Conservation (phyloP, 1,284 basidiomycete species). For the Irpex rosettiformis region DNA sequence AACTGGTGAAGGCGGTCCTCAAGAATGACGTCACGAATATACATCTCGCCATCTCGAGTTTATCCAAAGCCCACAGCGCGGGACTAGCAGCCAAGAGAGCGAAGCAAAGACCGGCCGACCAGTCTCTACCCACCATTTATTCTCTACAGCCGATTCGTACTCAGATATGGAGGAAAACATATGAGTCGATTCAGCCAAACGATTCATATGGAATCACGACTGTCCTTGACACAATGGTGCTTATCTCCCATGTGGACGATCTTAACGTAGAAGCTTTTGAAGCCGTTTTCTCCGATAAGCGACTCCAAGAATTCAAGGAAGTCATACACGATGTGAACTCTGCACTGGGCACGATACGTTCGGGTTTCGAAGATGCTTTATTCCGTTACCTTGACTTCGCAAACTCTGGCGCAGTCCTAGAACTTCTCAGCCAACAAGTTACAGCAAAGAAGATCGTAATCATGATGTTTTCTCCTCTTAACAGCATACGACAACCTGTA, state of each 20-base stretch:
- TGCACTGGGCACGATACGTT: conserved; percentile 51
- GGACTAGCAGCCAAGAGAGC: background rate
- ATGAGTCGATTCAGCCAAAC: conserved; percentile 51
- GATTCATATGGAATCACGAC: conserved; percentile 56
- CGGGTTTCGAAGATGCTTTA: conserved; percentile 60
- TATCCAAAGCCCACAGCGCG: background rate
- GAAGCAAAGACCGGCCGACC: background rate
- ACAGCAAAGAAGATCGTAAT: conserved; percentile 57
- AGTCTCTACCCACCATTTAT: background rate
- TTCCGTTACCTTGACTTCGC: conserved; percentile 61
- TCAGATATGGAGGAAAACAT: conserved; percentile 69
- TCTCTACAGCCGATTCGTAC: conserved; percentile 39
- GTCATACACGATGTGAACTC: conserved; percentile 55
- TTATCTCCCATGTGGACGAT: conserved; percentile 63
- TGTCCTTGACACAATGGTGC: conserved; percentile 55
- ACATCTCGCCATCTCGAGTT: background rate
- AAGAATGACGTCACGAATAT: conserved; percentile 36
- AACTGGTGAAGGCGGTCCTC: conserved; percentile 43
- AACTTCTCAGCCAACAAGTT: conserved; percentile 48
- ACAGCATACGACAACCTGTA: conserved; percentile 67
- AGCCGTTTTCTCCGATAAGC: conserved; percentile 29
- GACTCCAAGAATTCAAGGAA: conserved; percentile 24
- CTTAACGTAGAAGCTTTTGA: conserved; percentile 52
- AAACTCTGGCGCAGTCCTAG: conserved; percentile 43
- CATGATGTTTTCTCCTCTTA: conserved; percentile 79